Percentiles rank a stretch among this genome's conserved stretches.
These are phyloP conservation scores for Pholiota microspora DNA, from an alignment of 768 basidiomycete species.

Conservation along the genomic window DNA sequence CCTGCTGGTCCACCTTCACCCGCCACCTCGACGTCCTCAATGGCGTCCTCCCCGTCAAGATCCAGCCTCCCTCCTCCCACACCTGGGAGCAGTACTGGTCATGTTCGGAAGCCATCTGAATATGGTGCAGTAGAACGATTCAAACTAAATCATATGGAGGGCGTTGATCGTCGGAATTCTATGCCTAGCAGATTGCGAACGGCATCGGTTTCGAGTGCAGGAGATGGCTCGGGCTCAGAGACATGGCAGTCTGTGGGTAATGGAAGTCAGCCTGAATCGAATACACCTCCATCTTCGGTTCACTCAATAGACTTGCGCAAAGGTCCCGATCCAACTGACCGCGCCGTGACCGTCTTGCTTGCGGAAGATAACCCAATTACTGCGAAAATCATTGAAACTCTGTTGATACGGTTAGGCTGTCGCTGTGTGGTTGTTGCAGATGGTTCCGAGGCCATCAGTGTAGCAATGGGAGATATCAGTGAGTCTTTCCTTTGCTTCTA, in stretches of 20 bases:
- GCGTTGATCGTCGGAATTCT: conserved; percentile 72
- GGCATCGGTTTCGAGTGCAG: conserved; percentile 80
- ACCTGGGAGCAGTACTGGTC: conserved; percentile 58
- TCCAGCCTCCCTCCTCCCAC: conserved; percentile 70
- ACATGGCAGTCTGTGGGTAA: conserved; percentile 65
- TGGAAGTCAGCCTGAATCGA: conserved; percentile 53
- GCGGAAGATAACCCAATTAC: conserved; percentile 99
- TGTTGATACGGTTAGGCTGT: conserved; percentile 91
- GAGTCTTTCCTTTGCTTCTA: conserved; percentile 32
- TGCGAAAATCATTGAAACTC: conserved; percentile 93
- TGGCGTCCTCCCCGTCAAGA: conserved; percentile 86
- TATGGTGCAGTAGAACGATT: conserved; percentile 85
- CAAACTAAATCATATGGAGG: conserved; percentile 79
- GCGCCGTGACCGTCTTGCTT: conserved; percentile 89
- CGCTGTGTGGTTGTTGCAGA: conserved; percentile 94
- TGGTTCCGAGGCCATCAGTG: conserved; percentile 95
- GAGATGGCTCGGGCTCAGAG: conserved; percentile 77
- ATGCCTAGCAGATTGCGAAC: conserved; percentile 88
- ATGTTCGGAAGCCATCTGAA: conserved; percentile 87
- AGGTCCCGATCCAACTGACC: conserved; percentile 76
- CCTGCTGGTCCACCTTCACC: conserved; percentile 87
- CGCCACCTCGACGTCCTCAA: conserved; percentile 87
- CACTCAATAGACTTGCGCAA: conserved; percentile 79
- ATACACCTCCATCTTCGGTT: conserved; percentile 82
- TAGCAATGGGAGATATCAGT: conserved; percentile 98